phyloP scores from a whole-genome alignment of 805 yeast species.

The fission yeast (Schizosaccharomyces pombe) region ASM294v3 CU329670.1:5360001-5360500 shows the following conservation, averaged over 20 bases:
- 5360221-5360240: slow-evolving; percentile 98
- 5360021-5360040: slow-evolving; percentile 54
- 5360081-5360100: slow-evolving; percentile 83
- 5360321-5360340: slow-evolving; percentile 79
- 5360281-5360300: slow-evolving; percentile 96
- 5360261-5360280: slow-evolving; percentile 82
- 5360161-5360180: slow-evolving; percentile 92
- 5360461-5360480: no score
- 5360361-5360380: not conserved
- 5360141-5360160: slow-evolving; percentile 86
- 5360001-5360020: slow-evolving; percentile 55
- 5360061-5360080: slow-evolving; percentile 87
- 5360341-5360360: not conserved
- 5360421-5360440: no score
- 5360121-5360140: slow-evolving; percentile 96
- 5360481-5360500: no score
- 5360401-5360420: no score
- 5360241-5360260: slow-evolving; percentile 83
- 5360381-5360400: no score
- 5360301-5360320: slow-evolving; percentile 83
- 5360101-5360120: slow-evolving; percentile 87
- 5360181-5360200: slow-evolving; percentile 80
- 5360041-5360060: slow-evolving; percentile 57
- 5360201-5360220: slow-evolving; percentile 92
- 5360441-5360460: no score